Percentiles rank a stretch among this genome's conserved stretches.
These are phyloP conservation scores for Flaveria robusta DNA, from an alignment of 129 eudicot species.

Conservation along the genomic window DNA sequence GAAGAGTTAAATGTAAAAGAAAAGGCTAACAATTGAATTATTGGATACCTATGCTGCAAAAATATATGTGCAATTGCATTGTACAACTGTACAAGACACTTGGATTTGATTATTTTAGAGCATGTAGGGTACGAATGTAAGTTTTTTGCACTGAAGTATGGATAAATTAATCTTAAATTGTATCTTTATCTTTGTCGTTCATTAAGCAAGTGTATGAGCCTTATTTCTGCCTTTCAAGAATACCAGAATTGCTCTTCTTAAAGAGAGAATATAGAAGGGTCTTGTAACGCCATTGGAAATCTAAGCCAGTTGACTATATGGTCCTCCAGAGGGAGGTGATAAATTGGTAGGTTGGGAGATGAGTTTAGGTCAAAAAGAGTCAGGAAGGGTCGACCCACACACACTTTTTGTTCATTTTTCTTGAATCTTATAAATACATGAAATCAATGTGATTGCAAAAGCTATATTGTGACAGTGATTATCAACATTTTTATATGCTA, in stretches of 20 bases:
- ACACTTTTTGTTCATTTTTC: neutral
- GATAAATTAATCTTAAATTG: neutral
- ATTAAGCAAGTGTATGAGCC: neutral
- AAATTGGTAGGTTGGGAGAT: neutral
- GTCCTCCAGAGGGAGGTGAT: neutral
- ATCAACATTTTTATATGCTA: neutral
- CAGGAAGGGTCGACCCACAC: neutral
- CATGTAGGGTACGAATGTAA: neutral
- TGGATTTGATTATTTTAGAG: neutral
- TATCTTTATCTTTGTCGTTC: neutral
- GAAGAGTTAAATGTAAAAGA: neutral
- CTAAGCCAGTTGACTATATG: conserved; percentile 21
- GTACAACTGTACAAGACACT: neutral
- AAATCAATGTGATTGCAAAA: neutral
- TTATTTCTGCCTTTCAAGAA: neutral
- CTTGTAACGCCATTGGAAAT: neutral
- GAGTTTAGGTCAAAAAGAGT: neutral
- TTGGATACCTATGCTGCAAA: conserved; percentile 1
- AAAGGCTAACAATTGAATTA: neutral
- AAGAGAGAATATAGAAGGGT: neutral
- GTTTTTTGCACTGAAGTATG: neutral
- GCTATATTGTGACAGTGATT: neutral
- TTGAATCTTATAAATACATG: neutral
- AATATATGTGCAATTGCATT: neutral
- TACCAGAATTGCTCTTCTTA: neutral